These are phyloP conservation scores for Phytophthora constricta DNA, from an alignment of 352 stramenopile genomes.

Conservation along the genomic window DNA sequence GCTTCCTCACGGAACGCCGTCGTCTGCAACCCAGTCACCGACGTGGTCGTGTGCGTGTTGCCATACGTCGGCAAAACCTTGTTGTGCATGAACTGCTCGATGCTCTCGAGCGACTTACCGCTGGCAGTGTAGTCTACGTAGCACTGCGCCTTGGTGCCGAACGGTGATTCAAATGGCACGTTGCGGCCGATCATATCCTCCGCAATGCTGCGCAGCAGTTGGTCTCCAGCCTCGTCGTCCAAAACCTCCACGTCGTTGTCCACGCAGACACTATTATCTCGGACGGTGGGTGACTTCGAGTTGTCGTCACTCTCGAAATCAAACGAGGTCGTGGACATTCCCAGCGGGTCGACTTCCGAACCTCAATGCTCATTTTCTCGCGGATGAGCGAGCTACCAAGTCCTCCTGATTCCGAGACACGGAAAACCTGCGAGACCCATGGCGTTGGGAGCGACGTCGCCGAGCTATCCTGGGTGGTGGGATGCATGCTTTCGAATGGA, in stretches of 20 bases:
- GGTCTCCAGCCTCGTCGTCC: conserved; percentile 25
- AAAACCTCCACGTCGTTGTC: conserved; percentile 24
- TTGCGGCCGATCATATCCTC: conserved; percentile 57
- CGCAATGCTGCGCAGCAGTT: conserved; percentile 43
- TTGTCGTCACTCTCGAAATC: conserved; percentile 23
- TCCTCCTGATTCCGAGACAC: conserved; percentile 19
- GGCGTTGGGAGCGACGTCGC: conserved; percentile 14
- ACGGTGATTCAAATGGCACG: conserved; percentile 65
- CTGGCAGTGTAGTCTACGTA: conserved; percentile 97
- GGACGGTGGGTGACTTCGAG: conserved; percentile 23
- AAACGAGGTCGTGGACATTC: conserved; percentile 29
- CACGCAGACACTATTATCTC: conserved; percentile 21
- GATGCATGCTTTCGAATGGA: conserved; percentile 24
- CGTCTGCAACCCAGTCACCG: conserved; percentile 73
- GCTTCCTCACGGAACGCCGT: conserved; percentile 96
- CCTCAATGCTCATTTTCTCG: conserved; percentile 32
- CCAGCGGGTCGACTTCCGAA: conserved; percentile 21
- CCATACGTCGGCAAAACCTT: conserved; percentile 95
- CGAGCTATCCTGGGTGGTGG: conserved; percentile 22
- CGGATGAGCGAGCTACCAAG: conserved; percentile 22
- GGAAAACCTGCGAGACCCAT: conserved; percentile 36
- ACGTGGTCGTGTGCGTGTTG: conserved; percentile 96
- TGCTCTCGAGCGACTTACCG: conserved; percentile 82
- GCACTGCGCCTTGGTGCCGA: conserved; percentile 77
- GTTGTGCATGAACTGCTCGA: conserved; percentile 92